A percentile compares a stretch with the other conserved stretches of the same genome.
phyloP scores from a whole-genome alignment of 306 rosid species.

The Cicer cuneatum region DNA sequence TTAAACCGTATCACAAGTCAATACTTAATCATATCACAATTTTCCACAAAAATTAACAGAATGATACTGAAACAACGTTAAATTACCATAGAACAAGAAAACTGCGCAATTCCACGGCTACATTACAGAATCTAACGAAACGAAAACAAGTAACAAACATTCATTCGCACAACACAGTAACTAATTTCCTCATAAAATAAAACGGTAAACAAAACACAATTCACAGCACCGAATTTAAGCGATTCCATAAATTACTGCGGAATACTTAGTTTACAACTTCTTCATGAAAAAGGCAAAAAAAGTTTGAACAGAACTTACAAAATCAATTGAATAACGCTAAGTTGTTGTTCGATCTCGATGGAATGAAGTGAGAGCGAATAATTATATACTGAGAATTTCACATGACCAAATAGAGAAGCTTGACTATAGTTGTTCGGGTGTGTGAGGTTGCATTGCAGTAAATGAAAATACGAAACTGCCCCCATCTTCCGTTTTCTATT shows the following conservation, averaged over 20 bases:
- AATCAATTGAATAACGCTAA: constrained; percentile 1
- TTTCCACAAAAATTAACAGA: background rate
- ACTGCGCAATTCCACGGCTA: constrained; percentile 19
- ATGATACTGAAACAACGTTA: background rate
- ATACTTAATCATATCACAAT: constrained; percentile 17
- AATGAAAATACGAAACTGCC: constrained; percentile 46
- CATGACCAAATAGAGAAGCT: background rate
- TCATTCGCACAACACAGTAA: background rate
- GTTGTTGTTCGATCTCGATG: constrained; percentile 46
- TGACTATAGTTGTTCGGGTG: constrained; percentile 8
- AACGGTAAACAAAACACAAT: background rate
- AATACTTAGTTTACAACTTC: background rate
- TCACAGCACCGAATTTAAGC: constrained; percentile 5
- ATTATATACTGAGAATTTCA: constrained; percentile 36
- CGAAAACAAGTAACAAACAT: constrained; percentile 3
- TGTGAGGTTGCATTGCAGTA: background rate
- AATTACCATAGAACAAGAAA: background rate
- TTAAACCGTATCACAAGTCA: constrained; percentile 13
- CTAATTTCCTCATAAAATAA: background rate
- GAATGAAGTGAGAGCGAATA: constrained; percentile 31
- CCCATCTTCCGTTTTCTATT: constrained; percentile 38
- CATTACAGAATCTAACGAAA: constrained; percentile 36
- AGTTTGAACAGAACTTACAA: constrained; percentile 24
- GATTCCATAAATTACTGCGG: constrained; percentile 10
- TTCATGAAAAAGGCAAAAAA: background rate